A percentile compares a stretch with the other conserved stretches of the same genome.
Conservation (phyloP, 2,329 filamentous ascomycete genomes). For the Fusarium nisikadoi region DNA sequence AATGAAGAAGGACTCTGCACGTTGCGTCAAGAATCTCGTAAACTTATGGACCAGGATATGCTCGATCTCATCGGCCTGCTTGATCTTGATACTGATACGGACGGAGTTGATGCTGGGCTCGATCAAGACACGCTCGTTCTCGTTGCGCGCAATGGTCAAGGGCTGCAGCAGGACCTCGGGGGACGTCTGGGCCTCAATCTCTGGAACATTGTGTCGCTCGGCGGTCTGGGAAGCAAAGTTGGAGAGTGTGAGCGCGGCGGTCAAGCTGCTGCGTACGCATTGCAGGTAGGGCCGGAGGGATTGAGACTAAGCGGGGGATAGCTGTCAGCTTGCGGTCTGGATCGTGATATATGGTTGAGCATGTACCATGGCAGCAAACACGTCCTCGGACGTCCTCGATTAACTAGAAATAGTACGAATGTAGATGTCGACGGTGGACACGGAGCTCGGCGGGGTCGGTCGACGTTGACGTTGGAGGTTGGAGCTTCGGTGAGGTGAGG, state of each 20-base stretch:
- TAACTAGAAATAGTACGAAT: conserved; percentile 7
- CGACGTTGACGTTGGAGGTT: conserved; percentile 44
- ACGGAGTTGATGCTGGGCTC: conserved; percentile 98
- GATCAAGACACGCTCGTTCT: conserved; percentile 95
- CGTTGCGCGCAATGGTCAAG: conserved; percentile 89
- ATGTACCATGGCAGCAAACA: conserved; percentile 36
- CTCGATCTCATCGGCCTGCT: conserved; percentile 99
- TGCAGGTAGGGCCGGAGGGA: conserved; percentile 95
- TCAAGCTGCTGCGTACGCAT: conserved; percentile 93
- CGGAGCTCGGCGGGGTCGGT: conserved; percentile 42
- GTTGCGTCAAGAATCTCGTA: conserved; percentile 85
- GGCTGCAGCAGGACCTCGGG: conserved; percentile 95
- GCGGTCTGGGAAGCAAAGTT: conserved; percentile 98
- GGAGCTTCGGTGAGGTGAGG: conserved; percentile 37
- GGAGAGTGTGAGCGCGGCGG: conserved; percentile 85
- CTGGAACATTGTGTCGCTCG: conserved; percentile 97
- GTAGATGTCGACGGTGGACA: conserved; percentile 26
- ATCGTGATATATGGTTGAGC: background rate
- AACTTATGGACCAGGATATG: conserved; percentile 99
- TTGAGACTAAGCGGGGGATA: conserved; percentile 75
- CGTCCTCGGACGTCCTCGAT: conserved; percentile 17
- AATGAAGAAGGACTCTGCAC: conserved; percentile 95
- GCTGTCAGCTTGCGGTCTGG: conserved; percentile 32
- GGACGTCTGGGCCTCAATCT: conserved; percentile 92
- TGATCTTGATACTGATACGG: conserved; percentile 97